Percentiles rank a stretch among this genome's conserved stretches.
phyloP scores from a whole-genome alignment of 1,139 yeast genomes.

The Magnusiomyces tetraspermus region DNA sequence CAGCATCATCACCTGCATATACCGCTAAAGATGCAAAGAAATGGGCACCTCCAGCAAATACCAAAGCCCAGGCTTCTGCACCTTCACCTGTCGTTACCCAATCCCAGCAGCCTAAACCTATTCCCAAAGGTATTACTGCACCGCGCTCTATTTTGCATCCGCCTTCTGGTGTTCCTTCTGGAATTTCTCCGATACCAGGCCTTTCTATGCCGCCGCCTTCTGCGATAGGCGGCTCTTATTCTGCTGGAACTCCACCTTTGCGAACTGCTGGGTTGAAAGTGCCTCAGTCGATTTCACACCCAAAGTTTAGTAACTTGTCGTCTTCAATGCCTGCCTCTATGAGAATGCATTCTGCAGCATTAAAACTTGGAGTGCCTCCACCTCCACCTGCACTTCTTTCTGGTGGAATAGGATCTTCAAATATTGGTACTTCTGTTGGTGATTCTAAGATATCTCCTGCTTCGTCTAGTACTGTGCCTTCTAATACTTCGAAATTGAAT shows the following conservation, averaged over 20 bases:
- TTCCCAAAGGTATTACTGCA: slow-evolving; percentile 8
- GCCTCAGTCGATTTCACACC: slow-evolving; percentile 2
- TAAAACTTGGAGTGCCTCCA: neutral
- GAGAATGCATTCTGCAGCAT: neutral
- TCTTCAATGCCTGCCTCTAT: slow-evolving; percentile 3
- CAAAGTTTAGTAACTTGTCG: neutral
- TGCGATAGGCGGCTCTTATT: neutral
- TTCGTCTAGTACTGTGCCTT: no score
- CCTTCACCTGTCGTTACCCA: no score
- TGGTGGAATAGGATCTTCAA: no score
- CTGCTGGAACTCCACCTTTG: neutral
- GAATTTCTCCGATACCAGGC: slow-evolving; percentile 8
- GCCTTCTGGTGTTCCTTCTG: slow-evolving; percentile 11
- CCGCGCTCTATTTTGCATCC: slow-evolving; percentile 7
- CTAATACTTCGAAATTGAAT: no score
- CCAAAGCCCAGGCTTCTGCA: no score
- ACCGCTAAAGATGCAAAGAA: neutral
- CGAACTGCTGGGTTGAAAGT: neutral
- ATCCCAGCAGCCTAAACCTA: slow-evolving; percentile 6
- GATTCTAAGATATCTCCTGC: slow-evolving; percentile 1
- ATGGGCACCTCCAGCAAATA: neutral
- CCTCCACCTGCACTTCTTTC: neutral
- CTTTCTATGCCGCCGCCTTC: no score
- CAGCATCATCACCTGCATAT: neutral
- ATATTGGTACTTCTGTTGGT: no score